Base-by-base conservation (phyloP, 2,329 filamentous ascomycete species). In the Stachybotrys elegans region DNA sequence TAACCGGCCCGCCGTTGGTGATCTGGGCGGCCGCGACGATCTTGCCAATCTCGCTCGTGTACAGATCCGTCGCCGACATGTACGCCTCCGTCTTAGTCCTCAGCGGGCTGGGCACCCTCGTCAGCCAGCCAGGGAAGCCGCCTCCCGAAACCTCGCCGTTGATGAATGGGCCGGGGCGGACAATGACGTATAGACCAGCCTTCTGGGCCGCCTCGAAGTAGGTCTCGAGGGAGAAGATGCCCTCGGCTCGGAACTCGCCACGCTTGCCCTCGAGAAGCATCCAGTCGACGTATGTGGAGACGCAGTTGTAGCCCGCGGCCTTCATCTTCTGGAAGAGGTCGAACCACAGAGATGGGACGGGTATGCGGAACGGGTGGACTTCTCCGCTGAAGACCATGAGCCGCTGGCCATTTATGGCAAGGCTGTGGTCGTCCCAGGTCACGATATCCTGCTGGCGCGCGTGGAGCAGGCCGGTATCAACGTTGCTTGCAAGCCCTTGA, bases 251-350 rank as follows among this genome's bases (percentile, higher is more conserved):
- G 59, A 85, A 86, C 6, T 77, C 67, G 2, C 83, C 84, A 1
- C 72, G 78, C 47, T 83, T 80, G 35, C 83, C 84, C 60, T 89
- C 84, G 2, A 86, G 62, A 13, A 88, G 62, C 13, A 81, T 83
- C 84, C 84, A 89, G 52, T 88, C 75, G 6, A 79, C 70, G 57
- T 89, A 89, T 58, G 88, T 85, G 0, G 81, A 86, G 4, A 88
- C 81, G 19, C 76, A 75, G 51, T 83, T 87, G 63, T 85, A 86
- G 1, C 85, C 84, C 0, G 87, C 63, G 2, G 83, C 79, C 61
- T 85, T 88, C 62, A 88, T 75, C 65, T 89, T 89, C 55, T 88
- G 81, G 48, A 88, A 81, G 7, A 88, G 62, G 55, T 89, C 85
- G 20, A 85, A 69, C 73, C 79, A 69, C 2, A 68, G 49, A 6